Evolutionary conservation across 179 eudicot genomes (phyloP).

Genomic region (Silene vulgaris): DNA sequence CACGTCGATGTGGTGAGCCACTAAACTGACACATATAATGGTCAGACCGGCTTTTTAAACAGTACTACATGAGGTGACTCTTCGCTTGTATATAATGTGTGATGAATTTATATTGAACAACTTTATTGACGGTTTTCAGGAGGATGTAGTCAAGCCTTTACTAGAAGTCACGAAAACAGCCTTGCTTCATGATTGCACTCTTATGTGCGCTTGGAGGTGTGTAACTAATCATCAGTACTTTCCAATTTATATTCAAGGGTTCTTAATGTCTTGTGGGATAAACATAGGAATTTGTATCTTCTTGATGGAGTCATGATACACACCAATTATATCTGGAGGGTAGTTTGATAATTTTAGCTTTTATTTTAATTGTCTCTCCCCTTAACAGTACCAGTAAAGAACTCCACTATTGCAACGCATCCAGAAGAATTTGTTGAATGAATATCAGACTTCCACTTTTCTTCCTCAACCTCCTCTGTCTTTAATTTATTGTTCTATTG

Average conservation of each 20-base stretch:
- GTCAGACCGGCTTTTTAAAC: conserved; percentile 9
- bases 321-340: too few species aligned
- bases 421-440: too few species aligned
- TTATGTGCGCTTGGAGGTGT: conserved; percentile 87
- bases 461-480: too few species aligned
- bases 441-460: too few species aligned
- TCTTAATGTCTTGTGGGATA: too few species aligned
- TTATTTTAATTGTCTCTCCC: too few species aligned
- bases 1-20: conserved; percentile 87
- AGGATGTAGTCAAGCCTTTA: conserved; percentile 87
- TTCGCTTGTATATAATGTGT: neutral
- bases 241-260: neutral
- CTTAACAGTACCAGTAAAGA: too few species aligned
- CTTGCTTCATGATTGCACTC: conserved; percentile 92
- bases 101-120: conserved; percentile 1
- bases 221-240: neutral
- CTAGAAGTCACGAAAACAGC: conserved; percentile 90
- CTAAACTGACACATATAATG: conserved; percentile 9
- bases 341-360: too few species aligned
- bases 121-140: conserved; percentile 41
- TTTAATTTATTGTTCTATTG: too few species aligned
- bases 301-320: neutral
- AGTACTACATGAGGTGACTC: neutral
- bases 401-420: too few species aligned
- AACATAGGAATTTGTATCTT: too few species aligned